Base-by-base conservation (phyloP, 2,329 filamentous ascomycete species). In the Rhytidhysteron rufulum region DNA sequence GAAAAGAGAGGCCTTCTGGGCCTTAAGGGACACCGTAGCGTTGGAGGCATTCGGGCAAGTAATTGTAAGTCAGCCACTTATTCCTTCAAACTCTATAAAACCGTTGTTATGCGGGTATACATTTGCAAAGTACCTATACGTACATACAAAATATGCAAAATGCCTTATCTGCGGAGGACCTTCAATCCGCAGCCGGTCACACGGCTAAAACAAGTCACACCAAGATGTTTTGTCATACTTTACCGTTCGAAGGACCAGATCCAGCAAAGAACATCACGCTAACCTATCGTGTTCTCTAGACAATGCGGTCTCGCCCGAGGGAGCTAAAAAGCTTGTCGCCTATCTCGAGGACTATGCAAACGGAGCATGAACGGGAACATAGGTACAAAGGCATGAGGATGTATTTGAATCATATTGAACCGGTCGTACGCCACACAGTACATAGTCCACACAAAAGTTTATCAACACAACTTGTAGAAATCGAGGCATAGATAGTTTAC, bases 21-120 rank as follows among this genome's bases (percentile, higher is more conserved):
- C 1, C 71, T 96, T 31, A 95, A 95, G 71, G 91, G 91, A 0
- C 91, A 97, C 64, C 78, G 91, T 45, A 86, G 79, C 44, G 84
- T 97, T 2, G 87, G 88, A 13, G 90, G 90, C 20, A 90, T 96
- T 45, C 79, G 91, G 11, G 85, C 84, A 16, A 86, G 80, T 65
- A 95, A 93, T 63, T 97, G 68, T 71, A 51, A 67, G 66, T 66
- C 19, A 19, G 22, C 39, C 42, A 39, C 41, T 48, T 40, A 29
- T 27, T n/a, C 16, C 33, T 27, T 37, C 29, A 27, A 27, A 27
- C 29, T 20, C 18, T 45, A 37, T 35, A 19, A 22, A 21, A 27
- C 16, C 11, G 13, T 10, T 36, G 27, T 35, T 40, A 25, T 38
- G 10, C 19, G n/a, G n/a, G n/a, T n/a, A n/a, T n/a, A n/a, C n/a